Evolutionary conservation across 768 basidiomycete genomes (phyloP), one percentile per base, ranked within the genome.

Genomic region (Psilocybe cyanescens): DNA sequence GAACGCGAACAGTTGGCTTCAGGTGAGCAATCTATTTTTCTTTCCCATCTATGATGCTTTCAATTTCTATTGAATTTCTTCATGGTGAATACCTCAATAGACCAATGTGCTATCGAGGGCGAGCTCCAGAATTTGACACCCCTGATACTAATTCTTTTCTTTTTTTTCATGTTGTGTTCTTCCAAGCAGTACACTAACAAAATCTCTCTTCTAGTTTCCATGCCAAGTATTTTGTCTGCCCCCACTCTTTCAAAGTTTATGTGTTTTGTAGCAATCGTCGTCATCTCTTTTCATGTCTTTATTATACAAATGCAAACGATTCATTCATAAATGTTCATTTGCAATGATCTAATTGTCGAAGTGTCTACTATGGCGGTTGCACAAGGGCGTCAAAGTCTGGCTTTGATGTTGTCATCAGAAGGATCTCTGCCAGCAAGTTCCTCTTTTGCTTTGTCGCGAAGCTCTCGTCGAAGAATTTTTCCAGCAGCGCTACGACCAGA

Each of bases 21-120:
- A n/a, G 65, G 70, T 71, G 63, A 67, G 68, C 30, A 54, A 52
- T 55, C 12, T 33, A 17, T 59, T 49, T 41, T 60, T 57, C 66
- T 61, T 44, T 59, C 66, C 67, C 60, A 59, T 70, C 61, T 33
- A 83, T 90, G 88, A 89, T 89, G 86, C 69, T 76, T 54, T 77
- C 73, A 71, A 71, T 75, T 73, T 72, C 76, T 78, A 65, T 88
- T 89, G 91, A 92, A 92, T 93, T 93, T 93, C 91, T 93, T 93
- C 91, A 92, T 79, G 91, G 91, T 87, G 88, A 76, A 90, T 89
- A 88, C 87, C 85, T 79, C 70, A 66, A 65, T 61, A 56, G 62
- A 60, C 68, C 65, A 59, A 59, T 35, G 61, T 63, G 60, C 66
- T 45, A 66, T 63, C 62, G 66, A 72, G 87, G 89, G 84, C 74